Evolutionary conservation across 768 basidiomycete species (phyloP), one percentile per base, ranked within the genome.

Genomic region (Amanita thiersii): DNA sequence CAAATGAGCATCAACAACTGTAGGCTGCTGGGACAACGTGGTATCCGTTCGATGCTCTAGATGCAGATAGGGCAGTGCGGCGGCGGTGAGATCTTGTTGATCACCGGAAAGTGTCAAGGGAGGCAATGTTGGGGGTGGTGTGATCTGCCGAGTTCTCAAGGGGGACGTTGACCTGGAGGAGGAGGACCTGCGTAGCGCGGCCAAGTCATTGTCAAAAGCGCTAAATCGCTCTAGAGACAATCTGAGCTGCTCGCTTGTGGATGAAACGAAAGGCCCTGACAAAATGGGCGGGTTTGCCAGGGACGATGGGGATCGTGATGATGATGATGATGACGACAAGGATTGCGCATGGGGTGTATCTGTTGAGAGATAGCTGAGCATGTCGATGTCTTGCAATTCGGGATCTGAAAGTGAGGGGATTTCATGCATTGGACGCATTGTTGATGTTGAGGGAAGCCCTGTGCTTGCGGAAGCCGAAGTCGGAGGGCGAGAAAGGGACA

Each of bases 151-250:
- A 18, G 56, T 45, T 0, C 48, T 37, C 6, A 45, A 31, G 24
- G 49, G 50, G 21, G 51, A 48, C 19, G 43, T 37, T 12, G 49
- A 47, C 10, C 52, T 47, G 33, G 56, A 54, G 10, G 60, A 54
- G 36, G 60, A 59, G 25, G 66, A 68, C 41, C 59, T 63, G 19
- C 72, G 66, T 46, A 76, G 54, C 14, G 64, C 64, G 46, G 70
- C 65, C 33, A 75, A 76, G 37, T 77, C 65, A 39, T 62, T 64
- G 51, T 79, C 73, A 45, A 77, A 77, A 20, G 66, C 63, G 56
- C 66, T 70, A 48, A 76, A 75, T 23, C 73, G 68, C 24, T 73
- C 72, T 17, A 78, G 46, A 0, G 73, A 68, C 11, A 63, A 50
- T 15, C 70, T 64, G 26, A 70, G 63, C 23, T 54, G 50, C 11